Percentiles rank a stretch among this genome's conserved stretches.
These are phyloP conservation scores for Cardamine resedifolia DNA, from an alignment of 345 rosid genomes.

Conservation along the genomic window DNA sequence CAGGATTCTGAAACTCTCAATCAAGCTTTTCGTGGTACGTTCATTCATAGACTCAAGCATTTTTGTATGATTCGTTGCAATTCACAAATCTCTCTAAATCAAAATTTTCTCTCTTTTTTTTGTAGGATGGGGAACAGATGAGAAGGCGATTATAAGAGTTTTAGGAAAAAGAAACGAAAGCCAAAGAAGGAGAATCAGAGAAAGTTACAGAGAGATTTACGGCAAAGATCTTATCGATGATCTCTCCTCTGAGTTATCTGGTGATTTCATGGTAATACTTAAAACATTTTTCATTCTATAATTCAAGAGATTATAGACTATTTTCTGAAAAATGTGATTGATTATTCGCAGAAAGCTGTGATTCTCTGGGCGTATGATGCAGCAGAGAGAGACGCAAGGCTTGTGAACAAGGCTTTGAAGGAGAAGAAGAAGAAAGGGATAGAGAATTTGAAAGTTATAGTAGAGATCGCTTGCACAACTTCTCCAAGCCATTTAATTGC, in stretches of 20 bases:
- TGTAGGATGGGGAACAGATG: constrained; percentile 80
- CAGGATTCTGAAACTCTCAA: constrained; percentile 61
- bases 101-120: background rate
- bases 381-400: constrained; percentile 79
- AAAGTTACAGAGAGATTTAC: constrained; percentile 59
- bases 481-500: constrained; percentile 70
- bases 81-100: background rate
- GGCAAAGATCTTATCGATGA: constrained; percentile 58
- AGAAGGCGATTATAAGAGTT: constrained; percentile 53
- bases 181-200: constrained; percentile 71
- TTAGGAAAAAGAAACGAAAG: constrained; percentile 71
- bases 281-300: background rate
- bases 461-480: constrained; percentile 79
- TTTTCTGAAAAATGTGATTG: background rate
- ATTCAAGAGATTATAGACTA: background rate
- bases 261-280: constrained; percentile 66
- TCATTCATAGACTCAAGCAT: background rate
- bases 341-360: constrained; percentile 60
- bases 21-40: constrained; percentile 66
- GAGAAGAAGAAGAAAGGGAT: constrained; percentile 36
- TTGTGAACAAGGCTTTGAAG: constrained; percentile 57
- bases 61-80: background rate
- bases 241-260: constrained; percentile 68
- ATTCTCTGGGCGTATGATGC: constrained; percentile 71
- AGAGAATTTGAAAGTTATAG: constrained; percentile 54